Conservation (phyloP, 2,329 filamentous ascomycete genomes). For the Plectosphaerella cucumerina region DNA sequence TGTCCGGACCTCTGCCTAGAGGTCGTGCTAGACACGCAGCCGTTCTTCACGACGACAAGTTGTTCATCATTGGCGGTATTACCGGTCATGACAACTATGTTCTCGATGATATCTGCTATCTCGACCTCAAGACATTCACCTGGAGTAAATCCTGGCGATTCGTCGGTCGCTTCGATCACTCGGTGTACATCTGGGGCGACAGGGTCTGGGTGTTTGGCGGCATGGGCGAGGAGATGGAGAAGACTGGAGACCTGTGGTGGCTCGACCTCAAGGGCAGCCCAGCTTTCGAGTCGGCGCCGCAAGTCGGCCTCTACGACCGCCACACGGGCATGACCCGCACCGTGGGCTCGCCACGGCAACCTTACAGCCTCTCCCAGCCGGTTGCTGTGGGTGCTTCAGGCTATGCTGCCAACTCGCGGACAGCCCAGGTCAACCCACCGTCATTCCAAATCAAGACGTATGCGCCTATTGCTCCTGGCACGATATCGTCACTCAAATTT, state of each 20-base stretch:
- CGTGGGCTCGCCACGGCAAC: constrained; percentile 46
- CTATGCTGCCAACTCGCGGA: constrained; percentile 65
- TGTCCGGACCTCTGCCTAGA: constrained; percentile 79
- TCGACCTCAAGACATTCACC: constrained; percentile 95
- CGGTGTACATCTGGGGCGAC: constrained; percentile 87
- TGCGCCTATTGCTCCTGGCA: constrained; percentile 79
- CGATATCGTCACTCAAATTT: constrained; percentile 88
- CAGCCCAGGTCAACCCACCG: constrained; percentile 61
- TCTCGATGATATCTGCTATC: constrained; percentile 91
- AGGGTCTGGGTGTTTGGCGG: constrained; percentile 96
- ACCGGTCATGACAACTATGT: constrained; percentile 90
- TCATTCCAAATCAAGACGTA: constrained; percentile 67
- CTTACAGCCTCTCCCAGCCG: constrained; percentile 45
- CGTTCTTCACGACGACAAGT: constrained; percentile 90
- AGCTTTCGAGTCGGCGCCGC: constrained; percentile 71
- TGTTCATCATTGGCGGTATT: constrained; percentile 95
- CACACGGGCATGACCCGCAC: constrained; percentile 33
- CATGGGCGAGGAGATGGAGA: constrained; percentile 93
- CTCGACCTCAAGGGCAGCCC: constrained; percentile 88
- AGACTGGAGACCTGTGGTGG: constrained; percentile 95
- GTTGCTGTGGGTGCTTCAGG: constrained; percentile 53
- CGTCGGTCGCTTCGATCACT: constrained; percentile 90
- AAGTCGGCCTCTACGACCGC: constrained; percentile 47
- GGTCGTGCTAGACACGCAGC: constrained; percentile 91
- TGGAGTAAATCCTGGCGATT: constrained; percentile 98